These are phyloP conservation scores for Bidens hawaiensis DNA, from an alignment of 140 eudicot genomes.

Conservation along the genomic window DNA sequence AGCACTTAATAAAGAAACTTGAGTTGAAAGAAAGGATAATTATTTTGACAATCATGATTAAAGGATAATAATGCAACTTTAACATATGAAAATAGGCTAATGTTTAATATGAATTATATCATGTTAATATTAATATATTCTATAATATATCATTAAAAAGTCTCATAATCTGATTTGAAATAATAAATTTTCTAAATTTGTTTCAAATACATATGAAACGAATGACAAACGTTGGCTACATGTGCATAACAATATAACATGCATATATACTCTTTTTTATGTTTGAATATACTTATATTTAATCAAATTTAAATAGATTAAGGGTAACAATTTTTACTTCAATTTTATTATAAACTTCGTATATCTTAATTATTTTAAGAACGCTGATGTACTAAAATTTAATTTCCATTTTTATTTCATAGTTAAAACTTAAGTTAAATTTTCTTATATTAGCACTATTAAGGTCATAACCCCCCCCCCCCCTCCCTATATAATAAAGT, in stretches of 20 bases:
- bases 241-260: not conserved
- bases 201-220: not conserved
- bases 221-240: not conserved
- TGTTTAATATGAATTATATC: not conserved
- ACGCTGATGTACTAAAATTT: no score
- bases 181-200: not conserved
- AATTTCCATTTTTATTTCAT: no score
- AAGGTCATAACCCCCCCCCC: not conserved
- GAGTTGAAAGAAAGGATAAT: conserved; percentile 1
- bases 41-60: conserved; percentile 1
- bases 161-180: no score
- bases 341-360: no score
- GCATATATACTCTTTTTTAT: no score
- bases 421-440: not conserved
- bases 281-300: no score
- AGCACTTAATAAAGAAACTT: not conserved
- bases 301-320: no score
- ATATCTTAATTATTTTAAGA: no score
- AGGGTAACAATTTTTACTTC: no score
- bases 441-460: not conserved
- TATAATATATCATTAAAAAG: no score
- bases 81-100: not conserved
- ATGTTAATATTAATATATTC: no score
- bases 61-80: not conserved
- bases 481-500: not conserved